phyloP scores from a whole-genome alignment of 257 asterid species.

The Solanum rostratum region DNA sequence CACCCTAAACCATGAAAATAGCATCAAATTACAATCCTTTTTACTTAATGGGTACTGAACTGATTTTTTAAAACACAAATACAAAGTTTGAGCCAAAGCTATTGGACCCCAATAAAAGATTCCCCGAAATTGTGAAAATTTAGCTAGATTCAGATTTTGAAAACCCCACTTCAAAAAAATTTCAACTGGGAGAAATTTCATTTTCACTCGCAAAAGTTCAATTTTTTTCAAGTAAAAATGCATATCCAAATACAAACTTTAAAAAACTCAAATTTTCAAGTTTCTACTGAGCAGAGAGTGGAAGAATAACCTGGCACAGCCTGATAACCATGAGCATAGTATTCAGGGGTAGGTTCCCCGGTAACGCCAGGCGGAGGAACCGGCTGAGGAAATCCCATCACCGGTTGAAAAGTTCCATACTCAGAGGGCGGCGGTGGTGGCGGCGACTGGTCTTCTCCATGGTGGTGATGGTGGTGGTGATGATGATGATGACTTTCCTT shows the following conservation, averaged over 20 bases:
- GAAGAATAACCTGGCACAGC: conserved; percentile 54
- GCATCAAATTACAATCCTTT: not conserved
- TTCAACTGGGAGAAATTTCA: not conserved
- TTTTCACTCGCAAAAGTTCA: not conserved
- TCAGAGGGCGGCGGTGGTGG: conserved; percentile 30
- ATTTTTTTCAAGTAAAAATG: not conserved
- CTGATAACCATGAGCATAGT: conserved; percentile 76
- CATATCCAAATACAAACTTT: not conserved
- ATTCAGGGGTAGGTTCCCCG: conserved; percentile 25
- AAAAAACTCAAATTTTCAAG: not conserved
- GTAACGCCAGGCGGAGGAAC: conserved; percentile 76
- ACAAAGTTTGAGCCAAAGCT: not conserved
- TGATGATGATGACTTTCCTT: conserved; percentile 23
- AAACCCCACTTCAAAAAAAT: no score
- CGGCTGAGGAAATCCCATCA: conserved; percentile 84
- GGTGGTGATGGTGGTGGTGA: conserved; percentile 11
- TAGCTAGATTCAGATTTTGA: no score
- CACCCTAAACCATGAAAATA: not conserved
- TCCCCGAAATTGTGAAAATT: not conserved
- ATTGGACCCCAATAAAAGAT: not conserved
- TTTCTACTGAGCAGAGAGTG: not conserved
- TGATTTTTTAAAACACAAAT: not conserved
- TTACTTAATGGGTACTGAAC: not conserved
- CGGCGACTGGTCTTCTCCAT: conserved; percentile 9
- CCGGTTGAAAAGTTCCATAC: conserved; percentile 79